Evolutionary conservation across 345 rosid genomes (phyloP).

Genomic region (Arabis hirsuta): DNA sequence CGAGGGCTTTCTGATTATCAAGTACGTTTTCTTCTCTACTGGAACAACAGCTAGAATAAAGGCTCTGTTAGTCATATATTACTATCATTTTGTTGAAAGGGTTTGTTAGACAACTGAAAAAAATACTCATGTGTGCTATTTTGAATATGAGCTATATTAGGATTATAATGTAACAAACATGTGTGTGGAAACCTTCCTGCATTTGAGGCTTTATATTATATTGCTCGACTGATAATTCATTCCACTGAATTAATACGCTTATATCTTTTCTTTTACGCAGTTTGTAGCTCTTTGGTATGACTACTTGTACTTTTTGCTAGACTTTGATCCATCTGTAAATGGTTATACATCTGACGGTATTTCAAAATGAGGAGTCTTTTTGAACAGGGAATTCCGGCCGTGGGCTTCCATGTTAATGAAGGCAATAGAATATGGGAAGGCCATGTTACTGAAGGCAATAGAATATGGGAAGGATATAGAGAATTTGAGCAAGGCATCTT

Average conservation of each 20-base stretch:
- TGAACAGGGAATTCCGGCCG: conserved; percentile 87
- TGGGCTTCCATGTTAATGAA: conserved; percentile 79
- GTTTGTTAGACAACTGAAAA: conserved; percentile 15
- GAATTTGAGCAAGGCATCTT: conserved; percentile 70
- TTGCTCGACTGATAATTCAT: not conserved
- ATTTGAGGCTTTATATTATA: conserved; percentile 19
- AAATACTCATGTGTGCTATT: not conserved
- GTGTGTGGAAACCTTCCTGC: not conserved
- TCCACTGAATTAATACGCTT: conserved; percentile 4
- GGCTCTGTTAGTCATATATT: not conserved
- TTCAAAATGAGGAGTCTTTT: conserved; percentile 73
- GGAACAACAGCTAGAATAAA: not conserved
- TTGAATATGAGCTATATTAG: not conserved
- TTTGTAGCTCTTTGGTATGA: conserved; percentile 89
- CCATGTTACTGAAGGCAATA: too few species aligned
- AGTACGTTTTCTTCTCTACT: conserved; percentile 51
- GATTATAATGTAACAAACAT: too few species aligned
- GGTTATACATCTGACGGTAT: conserved; percentile 63
- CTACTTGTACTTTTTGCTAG: conserved; percentile 73
- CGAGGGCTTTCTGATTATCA: conserved; percentile 76
- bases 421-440: conserved; percentile 83
- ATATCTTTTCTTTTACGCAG: conserved; percentile 50
- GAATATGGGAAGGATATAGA: conserved; percentile 49
- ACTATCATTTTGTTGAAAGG: conserved; percentile 7
- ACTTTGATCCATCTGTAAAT: conserved; percentile 61